Percentiles rank a stretch among this genome's conserved stretches.
Evolutionary conservation across 2,329 filamentous ascomycete genomes (phyloP).

Genomic region (Fusarium pseudoanthophilum): DNA sequence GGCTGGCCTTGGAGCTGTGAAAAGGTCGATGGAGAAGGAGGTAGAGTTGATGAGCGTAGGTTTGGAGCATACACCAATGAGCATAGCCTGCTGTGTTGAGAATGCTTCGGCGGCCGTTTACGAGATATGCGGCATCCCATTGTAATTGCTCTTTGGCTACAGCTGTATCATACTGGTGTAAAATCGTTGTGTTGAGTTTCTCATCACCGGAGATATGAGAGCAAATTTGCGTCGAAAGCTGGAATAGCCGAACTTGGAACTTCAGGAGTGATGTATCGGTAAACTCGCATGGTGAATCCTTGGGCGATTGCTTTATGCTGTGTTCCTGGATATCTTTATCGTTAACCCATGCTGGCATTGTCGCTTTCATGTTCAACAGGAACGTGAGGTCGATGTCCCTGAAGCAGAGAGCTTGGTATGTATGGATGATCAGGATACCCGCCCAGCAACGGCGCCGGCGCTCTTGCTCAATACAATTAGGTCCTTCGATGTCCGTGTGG

Average conservation of each 20-base stretch:
- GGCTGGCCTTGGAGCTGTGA: neutral
- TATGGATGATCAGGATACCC: neutral
- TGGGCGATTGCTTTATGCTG: neutral
- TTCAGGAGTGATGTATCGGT: neutral
- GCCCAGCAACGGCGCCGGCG: conserved; percentile 1
- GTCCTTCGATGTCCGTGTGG: neutral
- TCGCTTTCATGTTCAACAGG: conserved; percentile 10
- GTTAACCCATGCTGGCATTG: conserved; percentile 10
- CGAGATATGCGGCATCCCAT: neutral
- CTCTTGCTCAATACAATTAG: neutral
- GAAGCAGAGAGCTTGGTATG: conserved; percentile 4
- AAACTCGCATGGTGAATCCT: neutral
- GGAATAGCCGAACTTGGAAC: neutral
- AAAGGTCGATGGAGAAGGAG: conserved; percentile 7
- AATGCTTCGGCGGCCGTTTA: neutral
- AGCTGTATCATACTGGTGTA: neutral
- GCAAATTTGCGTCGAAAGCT: neutral
- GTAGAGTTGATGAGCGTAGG: conserved; percentile 15
- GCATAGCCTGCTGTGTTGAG: conserved; percentile 3
- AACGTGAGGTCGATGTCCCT: conserved; percentile 11
- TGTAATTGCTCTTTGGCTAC: neutral
- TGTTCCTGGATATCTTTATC: neutral
- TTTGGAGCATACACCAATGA: conserved; percentile 15
- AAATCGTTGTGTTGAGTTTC: neutral
- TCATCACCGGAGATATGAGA: neutral